Evolutionary conservation across 768 basidiomycete species (phyloP), one percentile per base, ranked within the genome.

Genomic region (Amanita pallidorosea): DNA sequence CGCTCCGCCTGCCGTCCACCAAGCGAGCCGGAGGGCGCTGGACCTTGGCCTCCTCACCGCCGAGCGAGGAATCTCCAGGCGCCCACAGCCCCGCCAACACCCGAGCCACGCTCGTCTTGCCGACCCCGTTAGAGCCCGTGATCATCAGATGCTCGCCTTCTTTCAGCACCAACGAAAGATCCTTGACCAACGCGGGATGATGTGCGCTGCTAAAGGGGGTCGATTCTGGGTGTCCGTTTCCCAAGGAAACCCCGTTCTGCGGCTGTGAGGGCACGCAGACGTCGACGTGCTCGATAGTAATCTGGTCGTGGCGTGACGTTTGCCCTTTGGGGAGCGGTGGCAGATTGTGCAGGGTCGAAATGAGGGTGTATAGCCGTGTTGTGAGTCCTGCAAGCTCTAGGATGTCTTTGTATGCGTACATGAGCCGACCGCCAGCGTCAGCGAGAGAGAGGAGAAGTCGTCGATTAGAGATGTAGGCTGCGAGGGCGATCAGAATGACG

Each of bases 401-500:
- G 5, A 97, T 70, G 58, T 97, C n/a, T n/a, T 96, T 98, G 63
- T 94, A 92, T 0, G 91, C 91, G 61, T 92, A 94, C 94, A 98
- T 97, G 42, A 97, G 69, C 31, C 95, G 76, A 0, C 93, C 92
- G 13, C 95, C 95, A 0, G 94, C 95, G 58, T 98, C 95, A 1
- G 95, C 93, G n/a, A 98, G 79, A 2, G 93, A 93, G 29, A 97
- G 75, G 2, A 98, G 74, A 0, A 97, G 76, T 9, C 95, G 78
- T 15, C 95, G 80, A 54, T 93, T 95, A 25, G 93, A 94, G 45
- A 98, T 92, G 63, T 98, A 98, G 6, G 85, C 68, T 74, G 54
- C 52, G 6, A 34, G 37, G 49, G 17, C 23, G 44, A 13, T 37
- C 38, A 15, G 27, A 22, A 22, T 12, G 13, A 27, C 41, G 7